Evolutionary conservation across 768 basidiomycete genomes (phyloP), one percentile per base, ranked within the genome.

Genomic region (Pleurotus giganteus): DNA sequence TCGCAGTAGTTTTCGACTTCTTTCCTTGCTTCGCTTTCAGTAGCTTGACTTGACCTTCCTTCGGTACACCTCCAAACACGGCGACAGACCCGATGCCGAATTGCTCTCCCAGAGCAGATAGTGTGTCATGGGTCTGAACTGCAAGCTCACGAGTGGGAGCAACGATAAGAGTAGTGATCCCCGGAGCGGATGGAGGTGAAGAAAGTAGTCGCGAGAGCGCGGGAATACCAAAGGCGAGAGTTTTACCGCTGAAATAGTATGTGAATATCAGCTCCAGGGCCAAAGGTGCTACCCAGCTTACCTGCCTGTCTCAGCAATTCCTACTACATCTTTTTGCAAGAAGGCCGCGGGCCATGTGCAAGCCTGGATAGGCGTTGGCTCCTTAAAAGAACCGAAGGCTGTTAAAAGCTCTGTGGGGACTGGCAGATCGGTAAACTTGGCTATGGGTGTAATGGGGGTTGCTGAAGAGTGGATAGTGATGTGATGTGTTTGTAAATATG

Each of bases 71-170:
- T 27, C 97, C 97, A 65, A 90, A 98, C 17, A 98, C 77, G 34
- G 94, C 95, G 15, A 96, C 89, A 56, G 89, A 88, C 1, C 80
- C 81, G 57, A 95, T 85, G 1, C 83, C 84, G 57, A 89, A 85
- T 3, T 84, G 81, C 58, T 82, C 81, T 4, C 92, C 91, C 4
- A 98, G 77, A 2, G 75, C 76, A 4, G 79, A 76, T 36, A 99
- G 77, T 1, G 89, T 88, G 17, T 91, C 88, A 64, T 96, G 92
- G 2, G 93, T 98, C 69, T 99, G 97, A 47, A 97, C 80, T 0
- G 97, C 97, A 19, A 99, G 82, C 72, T 99, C 97, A 37, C 97
- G 88, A 1, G 97, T 99, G 0, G 97, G 97, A 1, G 95, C 91
- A 7, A 99, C 76, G 42, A 98, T 88, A 7, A 97, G 81, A 11